phyloP scores from a whole-genome alignment of 169 alveolate genomes.

The Plasmodium blacklocki region DNA sequence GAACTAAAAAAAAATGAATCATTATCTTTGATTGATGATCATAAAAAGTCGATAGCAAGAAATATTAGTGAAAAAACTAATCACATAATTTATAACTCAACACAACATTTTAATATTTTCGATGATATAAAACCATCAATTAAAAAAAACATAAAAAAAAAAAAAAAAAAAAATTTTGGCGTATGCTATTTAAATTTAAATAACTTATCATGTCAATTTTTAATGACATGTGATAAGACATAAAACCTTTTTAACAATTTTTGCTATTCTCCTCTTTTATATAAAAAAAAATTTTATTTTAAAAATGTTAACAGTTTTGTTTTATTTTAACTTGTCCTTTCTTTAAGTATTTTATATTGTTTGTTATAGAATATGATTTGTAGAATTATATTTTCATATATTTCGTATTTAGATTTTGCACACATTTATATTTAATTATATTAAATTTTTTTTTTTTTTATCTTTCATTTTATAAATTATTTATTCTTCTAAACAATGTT shows the following conservation, averaged over 20 bases:
- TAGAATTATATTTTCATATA: constrained; percentile 28
- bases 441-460: not conserved
- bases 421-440: constrained; percentile 11
- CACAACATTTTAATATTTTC: constrained; percentile 16
- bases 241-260: constrained; percentile 9
- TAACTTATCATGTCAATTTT: constrained; percentile 68
- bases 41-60: not conserved
- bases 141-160: constrained; percentile 50
- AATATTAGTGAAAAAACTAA: constrained; percentile 6
- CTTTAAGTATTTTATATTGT: constrained; percentile 32
- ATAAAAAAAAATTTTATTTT: constrained; percentile 13
- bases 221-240: constrained; percentile 74
- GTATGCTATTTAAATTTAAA: constrained; percentile 56
- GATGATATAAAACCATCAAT: constrained; percentile 28
- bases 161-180: constrained; percentile 44
- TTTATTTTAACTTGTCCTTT: constrained; percentile 22
- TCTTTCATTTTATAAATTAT: constrained; percentile 13
- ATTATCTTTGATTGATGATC: constrained; percentile 41
- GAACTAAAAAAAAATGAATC: constrained; percentile 28
- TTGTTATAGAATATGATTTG: constrained; percentile 37
- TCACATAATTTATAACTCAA: constrained; percentile 9
- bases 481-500: constrained; percentile 11
- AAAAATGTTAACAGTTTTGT: constrained; percentile 2
- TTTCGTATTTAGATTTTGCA: constrained; percentile 36
- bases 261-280: too few species aligned